Base-by-base conservation (phyloP, 2,329 filamentous ascomycete genomes). In the Aspergillus sp. region DNA sequence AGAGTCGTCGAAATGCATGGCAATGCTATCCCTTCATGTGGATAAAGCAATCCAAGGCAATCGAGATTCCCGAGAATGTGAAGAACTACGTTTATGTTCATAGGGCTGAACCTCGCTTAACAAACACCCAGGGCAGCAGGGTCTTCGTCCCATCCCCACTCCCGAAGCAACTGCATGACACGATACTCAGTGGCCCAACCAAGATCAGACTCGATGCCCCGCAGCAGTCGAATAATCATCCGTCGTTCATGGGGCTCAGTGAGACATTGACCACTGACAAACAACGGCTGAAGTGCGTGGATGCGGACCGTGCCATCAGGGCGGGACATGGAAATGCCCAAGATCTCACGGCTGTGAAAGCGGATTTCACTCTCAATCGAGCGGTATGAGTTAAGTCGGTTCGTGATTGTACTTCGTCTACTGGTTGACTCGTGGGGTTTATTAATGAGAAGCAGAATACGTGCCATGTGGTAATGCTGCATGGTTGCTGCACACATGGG, bases 111-210 rank as follows among this genome's bases (percentile, higher is more conserved):
- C 19, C 19, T 19, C 19, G 19, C 19, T 19, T 27, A 44, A 30
- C 27, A 35, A 32, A 30, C 37, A 10, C 26, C 42, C 1, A 32
- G 7, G 10, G 27, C 28, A 7, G 46, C 40, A 7, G 39, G 7
- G 4, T 37, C 48, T 39, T 59, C 57, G n/a, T 58, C 48, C 61
- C 61, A 65, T 7, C 59, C 65, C 68, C 68, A 70, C 44, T 68
- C 64, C 40, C 60, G 58, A 33, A 70, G 50, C 48, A 83, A 60
- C 50, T 80, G 74, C 48, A 74, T 66, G 27, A 79, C 74, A 32
- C 81, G 72, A 59, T 83, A 82, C 52, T 80, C 72, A 38, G 81
- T 83, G 3, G 79, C 77, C 74, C 79, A 83, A 2, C 81, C 82
- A 30, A 82, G 71, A 53, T 85, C 82, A n/a, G 62, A 65, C 59